Evolutionary conservation across 2,329 filamentous ascomycete genomes (phyloP), one percentile per base, ranked within the genome.

Genomic region (Arthrobotrys megalospora): DNA sequence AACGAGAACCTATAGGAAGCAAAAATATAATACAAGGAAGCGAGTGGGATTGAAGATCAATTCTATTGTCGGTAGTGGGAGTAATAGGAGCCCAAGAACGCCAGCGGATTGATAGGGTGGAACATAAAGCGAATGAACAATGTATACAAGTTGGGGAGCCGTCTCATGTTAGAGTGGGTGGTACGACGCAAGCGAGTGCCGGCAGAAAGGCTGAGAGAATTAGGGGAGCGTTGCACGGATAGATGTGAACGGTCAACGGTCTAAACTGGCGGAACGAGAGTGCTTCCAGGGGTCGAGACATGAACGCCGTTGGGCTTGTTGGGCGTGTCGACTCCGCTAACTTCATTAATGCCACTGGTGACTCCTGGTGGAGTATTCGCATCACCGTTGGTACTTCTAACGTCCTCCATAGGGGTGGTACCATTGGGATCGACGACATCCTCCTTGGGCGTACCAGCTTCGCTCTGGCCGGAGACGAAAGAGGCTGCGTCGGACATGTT

Each of bases 371-470:
- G 36, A 60, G 36, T 28, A 16, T 67, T 53, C 28, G 43, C 62
- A 12, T 78, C 73, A 12, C 66, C 60, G 48, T 52, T 66, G 21
- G 75, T 78, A 50, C 75, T 72, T 12, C 50, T 38, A 16, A 78
- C 75, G 34, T 78, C 75, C 24, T 78, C 75, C 75, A 78, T 78
- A 5, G 75, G 75, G 3, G 62, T 50, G 36, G 28, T 60, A 28
- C 67, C 67, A 19, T 63, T 78, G 28, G 32, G 16, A 14, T 71
- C 65, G 6, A 28, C 36, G 10, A 36, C 41, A 7, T 77, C 73
- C 16, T 78, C 75, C 63, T 78, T 78, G 11, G 75, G 75, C 4
- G 75, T 78, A 19, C 67, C 67, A 52, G 62, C 67, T 14, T 78
- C 67, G 63, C 67, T 78, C 47, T 62, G 67, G 43, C 62, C 62